phyloP scores from a whole-genome alignment of 495 filamentous ascomycete genomes.

The Neurospora tetrasperma region DNA sequence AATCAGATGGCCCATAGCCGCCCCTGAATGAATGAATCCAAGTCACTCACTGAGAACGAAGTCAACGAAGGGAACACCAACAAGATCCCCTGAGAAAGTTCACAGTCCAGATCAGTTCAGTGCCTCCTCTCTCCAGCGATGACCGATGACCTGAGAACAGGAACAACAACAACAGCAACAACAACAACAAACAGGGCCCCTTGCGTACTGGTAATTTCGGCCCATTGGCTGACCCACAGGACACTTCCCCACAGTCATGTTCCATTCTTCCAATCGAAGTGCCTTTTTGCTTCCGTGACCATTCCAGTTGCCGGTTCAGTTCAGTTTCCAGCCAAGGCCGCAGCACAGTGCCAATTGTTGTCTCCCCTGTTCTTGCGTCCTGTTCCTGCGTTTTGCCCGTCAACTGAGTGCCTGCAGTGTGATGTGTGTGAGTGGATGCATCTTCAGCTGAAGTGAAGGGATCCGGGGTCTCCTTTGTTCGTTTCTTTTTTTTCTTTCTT shows the following conservation, averaged over 20 bases:
- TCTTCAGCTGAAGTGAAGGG: neutral
- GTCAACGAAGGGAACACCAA: too few relatives aligned
- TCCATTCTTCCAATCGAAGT: neutral
- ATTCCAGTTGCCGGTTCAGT: neutral
- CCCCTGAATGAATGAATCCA: neutral
- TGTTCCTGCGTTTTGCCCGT: neutral
- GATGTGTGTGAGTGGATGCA: neutral
- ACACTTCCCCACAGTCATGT: neutral
- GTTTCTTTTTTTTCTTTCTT: neutral
- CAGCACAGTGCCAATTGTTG: neutral
- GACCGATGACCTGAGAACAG: neutral
- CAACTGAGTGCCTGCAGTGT: neutral
- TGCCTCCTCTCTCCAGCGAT: neutral
- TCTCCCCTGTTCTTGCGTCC: neutral
- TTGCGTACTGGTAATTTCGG: neutral
- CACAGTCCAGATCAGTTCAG: neutral
- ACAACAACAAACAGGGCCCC: neutral
- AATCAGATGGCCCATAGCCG: neutral
- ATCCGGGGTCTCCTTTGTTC: neutral
- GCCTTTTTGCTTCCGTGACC: neutral
- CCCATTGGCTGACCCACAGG: neutral
- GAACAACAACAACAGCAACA: neutral
- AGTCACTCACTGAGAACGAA: too few relatives aligned
- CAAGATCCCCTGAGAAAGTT: neutral
- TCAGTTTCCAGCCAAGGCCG: neutral